These are phyloP conservation scores for Phlyctochytrium arcticum DNA, from an alignment of 192 early-diverging fungal genomes.

Conservation along the genomic window DNA sequence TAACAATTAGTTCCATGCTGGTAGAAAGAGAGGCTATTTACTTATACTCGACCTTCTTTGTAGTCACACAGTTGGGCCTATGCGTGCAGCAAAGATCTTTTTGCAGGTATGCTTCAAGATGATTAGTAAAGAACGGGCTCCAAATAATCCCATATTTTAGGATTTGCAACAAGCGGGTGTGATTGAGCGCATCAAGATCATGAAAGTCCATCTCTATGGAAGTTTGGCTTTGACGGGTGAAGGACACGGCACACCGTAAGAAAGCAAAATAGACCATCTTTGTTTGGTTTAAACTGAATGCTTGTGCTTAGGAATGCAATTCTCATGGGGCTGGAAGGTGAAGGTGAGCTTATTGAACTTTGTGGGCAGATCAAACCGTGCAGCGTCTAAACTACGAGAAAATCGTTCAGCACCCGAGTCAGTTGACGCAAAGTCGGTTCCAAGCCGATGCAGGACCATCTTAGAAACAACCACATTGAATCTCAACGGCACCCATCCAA, in stretches of 20 bases:
- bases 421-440: conserved; percentile 79
- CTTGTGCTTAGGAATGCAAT: conserved; percentile 1
- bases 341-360: no score
- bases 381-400: no score
- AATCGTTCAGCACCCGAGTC: conserved; percentile 34
- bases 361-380: no score
- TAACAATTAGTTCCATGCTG: not conserved
- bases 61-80: conserved; percentile 89
- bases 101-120: no score
- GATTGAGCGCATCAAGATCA: conserved; percentile 39
- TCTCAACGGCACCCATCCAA: conserved; percentile 68
- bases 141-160: no score
- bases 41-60: no score
- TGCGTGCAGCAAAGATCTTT: conserved; percentile 95
- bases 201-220: conserved; percentile 87
- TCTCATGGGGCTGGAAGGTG: conserved; percentile 86
- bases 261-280: not conserved
- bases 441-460: conserved; percentile 70
- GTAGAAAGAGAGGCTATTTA: not conserved
- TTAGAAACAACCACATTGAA: conserved; percentile 65
- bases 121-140: no score
- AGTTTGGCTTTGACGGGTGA: conserved; percentile 90
- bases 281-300: not conserved
- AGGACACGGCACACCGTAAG: conserved; percentile 90
- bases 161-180: conserved; percentile 61